These are phyloP conservation scores for Alloascoidea africana DNA, from an alignment of 805 yeast genomes.

Conservation along the genomic window DNA sequence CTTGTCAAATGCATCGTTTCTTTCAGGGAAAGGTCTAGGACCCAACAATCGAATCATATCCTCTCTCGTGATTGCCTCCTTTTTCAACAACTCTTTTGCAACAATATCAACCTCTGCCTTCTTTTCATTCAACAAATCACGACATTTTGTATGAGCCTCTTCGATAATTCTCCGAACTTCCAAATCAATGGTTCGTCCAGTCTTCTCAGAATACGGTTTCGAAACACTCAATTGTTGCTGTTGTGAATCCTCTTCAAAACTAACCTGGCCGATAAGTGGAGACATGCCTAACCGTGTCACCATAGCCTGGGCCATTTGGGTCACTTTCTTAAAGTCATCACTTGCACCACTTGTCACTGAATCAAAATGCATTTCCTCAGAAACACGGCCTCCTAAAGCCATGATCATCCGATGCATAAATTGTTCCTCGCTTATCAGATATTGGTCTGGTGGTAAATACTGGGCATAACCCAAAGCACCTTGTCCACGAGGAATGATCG, in stretches of 20 bases:
- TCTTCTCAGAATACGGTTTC: slow-evolving; percentile 60
- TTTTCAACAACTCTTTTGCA: slow-evolving; percentile 54
- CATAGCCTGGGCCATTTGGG: slow-evolving; percentile 82
- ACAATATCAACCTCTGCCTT: slow-evolving; percentile 47
- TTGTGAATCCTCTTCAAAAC: slow-evolving; percentile 33
- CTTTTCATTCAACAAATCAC: slow-evolving; percentile 39
- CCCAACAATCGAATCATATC: slow-evolving; percentile 71
- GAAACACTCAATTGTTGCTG: slow-evolving; percentile 36
- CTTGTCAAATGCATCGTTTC: slow-evolving; percentile 82
- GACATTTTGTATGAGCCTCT: slow-evolving; percentile 51
- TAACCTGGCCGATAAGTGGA: slow-evolving; percentile 54
- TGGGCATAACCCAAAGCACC: slow-evolving; percentile 96
- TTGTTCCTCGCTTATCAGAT: slow-evolving; percentile 62
- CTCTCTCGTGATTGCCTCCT: slow-evolving; percentile 70
- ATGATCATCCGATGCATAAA: slow-evolving; percentile 78
- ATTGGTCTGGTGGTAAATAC: slow-evolving; percentile 81
- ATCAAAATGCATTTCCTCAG: slow-evolving; percentile 78
- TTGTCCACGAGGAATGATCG: slow-evolving; percentile 87
- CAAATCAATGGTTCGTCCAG: slow-evolving; percentile 48
- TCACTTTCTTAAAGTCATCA: slow-evolving; percentile 86
- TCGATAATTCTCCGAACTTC: slow-evolving; percentile 56
- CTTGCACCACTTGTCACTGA: slow-evolving; percentile 87
- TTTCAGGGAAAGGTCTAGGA: slow-evolving; percentile 62
- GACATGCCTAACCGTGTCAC: slow-evolving; percentile 84
- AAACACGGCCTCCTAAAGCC: slow-evolving; percentile 86